Evolutionary conservation across 2,329 filamentous ascomycete genomes (phyloP), one percentile per base, ranked within the genome.

Genomic region (Talaromyces rugulosus): DNA sequence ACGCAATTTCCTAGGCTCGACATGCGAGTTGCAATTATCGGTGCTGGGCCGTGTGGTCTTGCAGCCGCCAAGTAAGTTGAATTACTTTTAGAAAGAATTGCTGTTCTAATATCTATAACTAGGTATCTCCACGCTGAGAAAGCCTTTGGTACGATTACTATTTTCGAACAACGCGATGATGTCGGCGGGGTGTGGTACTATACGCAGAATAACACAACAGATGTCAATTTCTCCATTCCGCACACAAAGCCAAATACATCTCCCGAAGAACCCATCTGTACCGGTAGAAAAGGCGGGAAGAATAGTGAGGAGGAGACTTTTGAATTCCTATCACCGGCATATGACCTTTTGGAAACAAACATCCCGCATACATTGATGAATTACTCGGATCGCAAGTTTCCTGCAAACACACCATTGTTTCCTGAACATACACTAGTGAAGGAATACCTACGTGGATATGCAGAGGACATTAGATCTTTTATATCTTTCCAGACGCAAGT

Each of bases 181-280:
- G 84, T 89, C 6, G 94, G 92, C 62, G 94, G 95, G 2, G 85
- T 95, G 9, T 98, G 94, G 94, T 89, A 92, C 70, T 92, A 96
- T 74, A 87, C 83, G 65, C 54, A 69, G 36, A 36, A 52, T 8
- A 59, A 59, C 16, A 59, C 50, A n/a, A 52, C 50, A 12, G 34
- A 54, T 27, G 23, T 42, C 34, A 54, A 54, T 59, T 42, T 53
- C 16, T 34, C 33, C 12, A 79, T 94, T 42, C 92, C 92, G 7
- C 89, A 92, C 71, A 86, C 86, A n/a, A 83, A 85, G 68, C 83
- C 83, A 2, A 70, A 84, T 68, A 82, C 82, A 52, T 82, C 85
- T 28, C 81, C 84, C 0, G 89, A 93, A 65, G 80, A 83, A 61
- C 89, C 90, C 5, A 74, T 87, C 61, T 4, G 18, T 27, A 50